phyloP scores from a whole-genome alignment of 2,329 filamentous ascomycete genomes.

The Pezicula neosporulosa region DNA sequence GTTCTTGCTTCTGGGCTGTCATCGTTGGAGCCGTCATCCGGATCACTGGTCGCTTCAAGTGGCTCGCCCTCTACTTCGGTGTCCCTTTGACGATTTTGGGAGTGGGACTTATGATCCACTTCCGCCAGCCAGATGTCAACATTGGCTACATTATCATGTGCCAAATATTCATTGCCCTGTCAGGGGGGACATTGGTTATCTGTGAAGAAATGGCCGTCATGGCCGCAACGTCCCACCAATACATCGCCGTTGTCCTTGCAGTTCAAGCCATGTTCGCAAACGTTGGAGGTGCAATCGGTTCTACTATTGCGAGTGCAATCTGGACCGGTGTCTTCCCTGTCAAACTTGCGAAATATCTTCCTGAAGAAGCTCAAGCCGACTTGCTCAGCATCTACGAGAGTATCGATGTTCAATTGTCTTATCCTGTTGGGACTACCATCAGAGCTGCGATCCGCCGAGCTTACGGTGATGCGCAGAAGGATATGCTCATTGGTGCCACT shows the following conservation, averaged over 20 bases:
- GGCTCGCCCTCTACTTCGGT: slow-evolving; percentile 36
- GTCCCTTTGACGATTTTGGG: background rate
- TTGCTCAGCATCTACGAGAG: slow-evolving; percentile 43
- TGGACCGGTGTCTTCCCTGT: slow-evolving; percentile 54
- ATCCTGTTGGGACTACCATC: slow-evolving; percentile 41
- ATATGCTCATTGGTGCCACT: slow-evolving; percentile 35
- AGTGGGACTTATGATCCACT: slow-evolving; percentile 52
- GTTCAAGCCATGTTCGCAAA: slow-evolving; percentile 56
- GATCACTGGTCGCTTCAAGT: slow-evolving; percentile 46
- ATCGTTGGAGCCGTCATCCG: slow-evolving; percentile 45
- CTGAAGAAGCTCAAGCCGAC: slow-evolving; percentile 21
- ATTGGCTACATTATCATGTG: slow-evolving; percentile 51
- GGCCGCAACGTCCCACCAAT: slow-evolving; percentile 54
- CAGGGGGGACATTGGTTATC: slow-evolving; percentile 52
- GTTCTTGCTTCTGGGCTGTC: slow-evolving; percentile 42
- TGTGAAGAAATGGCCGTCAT: slow-evolving; percentile 55
- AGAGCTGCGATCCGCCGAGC: slow-evolving; percentile 54
- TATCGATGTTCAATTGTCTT: slow-evolving; percentile 48
- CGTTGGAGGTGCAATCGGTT: slow-evolving; percentile 56
- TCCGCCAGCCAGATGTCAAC: slow-evolving; percentile 45
- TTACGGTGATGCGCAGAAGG: slow-evolving; percentile 43
- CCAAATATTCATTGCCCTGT: slow-evolving; percentile 54
- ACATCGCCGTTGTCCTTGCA: slow-evolving; percentile 59
- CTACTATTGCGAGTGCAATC: slow-evolving; percentile 57
- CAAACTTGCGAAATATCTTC: slow-evolving; percentile 34